A percentile compares a stretch with the other conserved stretches of the same genome.
phyloP scores from a whole-genome alignment of 2,329 filamentous ascomycete genomes.

The Fusarium lyarnte region DNA sequence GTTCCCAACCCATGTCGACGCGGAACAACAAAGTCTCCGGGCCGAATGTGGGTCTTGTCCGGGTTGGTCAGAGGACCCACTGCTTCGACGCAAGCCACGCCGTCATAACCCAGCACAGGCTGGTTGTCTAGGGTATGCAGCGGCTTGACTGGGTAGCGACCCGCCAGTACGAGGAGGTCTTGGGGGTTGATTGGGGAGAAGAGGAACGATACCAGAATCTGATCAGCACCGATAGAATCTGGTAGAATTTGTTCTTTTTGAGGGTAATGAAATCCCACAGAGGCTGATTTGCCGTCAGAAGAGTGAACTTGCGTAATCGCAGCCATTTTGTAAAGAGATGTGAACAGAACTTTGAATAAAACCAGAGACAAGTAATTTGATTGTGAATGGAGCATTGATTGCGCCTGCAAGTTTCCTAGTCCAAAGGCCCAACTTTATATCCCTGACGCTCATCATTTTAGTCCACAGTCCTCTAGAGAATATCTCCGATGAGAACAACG shows the following conservation, averaged over 20 bases:
- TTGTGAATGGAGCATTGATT: background rate
- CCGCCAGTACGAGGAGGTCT: conserved; percentile 19
- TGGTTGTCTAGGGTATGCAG: conserved; percentile 2
- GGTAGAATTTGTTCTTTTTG: background rate
- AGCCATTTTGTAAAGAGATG: background rate
- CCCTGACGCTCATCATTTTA: background rate
- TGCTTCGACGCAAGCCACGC: conserved; percentile 9
- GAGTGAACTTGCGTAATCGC: background rate
- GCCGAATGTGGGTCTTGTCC: background rate
- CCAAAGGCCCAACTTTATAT: background rate
- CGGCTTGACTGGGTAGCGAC: conserved; percentile 21
- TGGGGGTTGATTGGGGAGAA: conserved; percentile 24
- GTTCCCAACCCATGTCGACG: conserved; percentile 17
- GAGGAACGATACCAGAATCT: conserved; percentile 3
- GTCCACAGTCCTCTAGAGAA: background rate
- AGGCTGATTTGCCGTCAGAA: background rate
- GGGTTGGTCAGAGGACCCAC: background rate
- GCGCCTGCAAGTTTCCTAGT: background rate
- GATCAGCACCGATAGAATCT: background rate
- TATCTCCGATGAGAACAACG: no score
- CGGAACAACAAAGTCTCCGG: conserved; percentile 14
- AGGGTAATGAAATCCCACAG: background rate
- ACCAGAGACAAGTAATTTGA: rapidly evolving
- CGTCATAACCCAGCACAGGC: conserved; percentile 13
- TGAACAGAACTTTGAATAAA: no score